Conservation (phyloP, 2,329 filamentous ascomycete genomes). For the Epichloe scottii region DNA sequence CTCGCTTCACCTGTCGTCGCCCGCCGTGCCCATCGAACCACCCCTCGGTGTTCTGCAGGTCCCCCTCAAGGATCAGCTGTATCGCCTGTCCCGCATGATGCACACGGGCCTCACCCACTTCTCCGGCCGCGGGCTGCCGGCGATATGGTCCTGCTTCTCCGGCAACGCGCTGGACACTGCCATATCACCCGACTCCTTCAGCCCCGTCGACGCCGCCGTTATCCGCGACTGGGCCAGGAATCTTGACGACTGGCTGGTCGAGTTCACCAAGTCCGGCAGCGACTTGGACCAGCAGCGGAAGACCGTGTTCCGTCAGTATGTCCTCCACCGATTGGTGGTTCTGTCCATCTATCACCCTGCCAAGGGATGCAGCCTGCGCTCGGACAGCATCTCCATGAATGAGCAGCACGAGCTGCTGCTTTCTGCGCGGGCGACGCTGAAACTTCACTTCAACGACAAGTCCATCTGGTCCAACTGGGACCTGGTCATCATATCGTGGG, state of each 20-base stretch:
- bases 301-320: slow-evolving; percentile 28
- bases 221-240: slow-evolving; percentile 30
- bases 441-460: slow-evolving; percentile 26
- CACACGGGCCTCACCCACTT: slow-evolving; percentile 29
- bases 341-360: slow-evolving; percentile 31
- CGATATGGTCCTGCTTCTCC: slow-evolving; percentile 30
- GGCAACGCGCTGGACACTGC: slow-evolving; percentile 9
- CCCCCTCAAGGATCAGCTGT: slow-evolving; percentile 26
- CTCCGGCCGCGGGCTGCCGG: slow-evolving; percentile 27
- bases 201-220: slow-evolving; percentile 25
- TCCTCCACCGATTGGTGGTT: slow-evolving; percentile 27
- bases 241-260: slow-evolving; percentile 28
- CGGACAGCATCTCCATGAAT: slow-evolving; percentile 23
- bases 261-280: slow-evolving; percentile 20
- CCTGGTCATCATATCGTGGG: slow-evolving; percentile 31
- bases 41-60: slow-evolving; percentile 24
- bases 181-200: slow-evolving; percentile 19
- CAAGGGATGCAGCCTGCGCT: slow-evolving; percentile 23
- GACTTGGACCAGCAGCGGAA: slow-evolving; percentile 22
- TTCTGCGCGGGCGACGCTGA: slow-evolving; percentile 27
- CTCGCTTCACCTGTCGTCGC: slow-evolving; percentile 27
- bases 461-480: slow-evolving; percentile 33
- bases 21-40: slow-evolving; percentile 26
- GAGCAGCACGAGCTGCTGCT: slow-evolving; percentile 29
- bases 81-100: slow-evolving; percentile 31